phyloP scores from a whole-genome alignment of 352 stramenopile genomes.

The Pythium aphanidermatum region DNA sequence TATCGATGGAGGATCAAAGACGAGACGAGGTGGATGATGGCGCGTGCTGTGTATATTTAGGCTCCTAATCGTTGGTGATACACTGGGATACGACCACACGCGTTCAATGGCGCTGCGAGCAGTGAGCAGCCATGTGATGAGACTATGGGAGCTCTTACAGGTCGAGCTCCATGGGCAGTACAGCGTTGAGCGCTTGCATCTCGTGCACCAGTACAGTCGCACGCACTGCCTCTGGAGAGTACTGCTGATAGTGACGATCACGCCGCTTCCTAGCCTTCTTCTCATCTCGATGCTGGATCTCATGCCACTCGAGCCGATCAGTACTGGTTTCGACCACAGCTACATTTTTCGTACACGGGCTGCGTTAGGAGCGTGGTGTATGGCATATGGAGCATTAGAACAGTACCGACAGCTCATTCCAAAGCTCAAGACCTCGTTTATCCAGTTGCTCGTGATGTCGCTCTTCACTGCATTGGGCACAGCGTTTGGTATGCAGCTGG shows the following conservation, averaged over 20 bases:
- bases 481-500: neutral
- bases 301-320: neutral
- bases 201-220: constrained; percentile 1
- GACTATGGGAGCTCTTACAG: constrained; percentile 2
- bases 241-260: neutral
- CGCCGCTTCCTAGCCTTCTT: neutral
- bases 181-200: constrained; percentile 3
- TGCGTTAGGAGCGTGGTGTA: neutral
- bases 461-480: neutral
- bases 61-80: too few species aligned
- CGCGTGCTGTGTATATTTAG: too few species aligned
- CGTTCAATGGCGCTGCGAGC: too few species aligned
- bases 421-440: neutral
- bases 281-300: constrained; percentile 1
- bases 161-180: constrained; percentile 14
- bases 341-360: constrained; percentile 2
- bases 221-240: neutral
- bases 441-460: constrained; percentile 2
- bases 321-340: neutral
- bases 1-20: too few species aligned
- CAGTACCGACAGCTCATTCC: constrained; percentile 6
- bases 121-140: neutral
- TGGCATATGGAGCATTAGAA: constrained; percentile 2
- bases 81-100: too few species aligned
- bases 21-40: too few species aligned